These are phyloP conservation scores for Saksenaea oblongispora DNA, from an alignment of 371 early-diverging fungal species.

Conservation along the genomic window DNA sequence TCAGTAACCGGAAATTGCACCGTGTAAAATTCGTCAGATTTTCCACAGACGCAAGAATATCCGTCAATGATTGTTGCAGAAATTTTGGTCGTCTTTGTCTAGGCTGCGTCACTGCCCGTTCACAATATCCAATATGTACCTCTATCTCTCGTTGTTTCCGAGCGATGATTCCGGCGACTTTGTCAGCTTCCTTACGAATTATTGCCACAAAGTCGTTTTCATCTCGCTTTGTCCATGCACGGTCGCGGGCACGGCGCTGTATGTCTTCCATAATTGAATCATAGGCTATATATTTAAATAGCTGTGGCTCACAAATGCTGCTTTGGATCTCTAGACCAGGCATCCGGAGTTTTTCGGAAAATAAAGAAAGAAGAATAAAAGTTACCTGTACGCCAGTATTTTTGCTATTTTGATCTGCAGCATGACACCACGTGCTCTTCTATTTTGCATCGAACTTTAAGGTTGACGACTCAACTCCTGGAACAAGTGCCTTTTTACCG, in stretches of 20 bases:
- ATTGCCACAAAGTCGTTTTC: constrained; percentile 84
- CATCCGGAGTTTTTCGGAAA: constrained; percentile 61
- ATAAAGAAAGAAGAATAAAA: not conserved
- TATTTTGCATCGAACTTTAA: no score
- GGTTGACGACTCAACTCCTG: no score
- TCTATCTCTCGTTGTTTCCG: constrained; percentile 86
- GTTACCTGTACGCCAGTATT: not conserved
- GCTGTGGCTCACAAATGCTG: constrained; percentile 78
- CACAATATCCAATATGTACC: constrained; percentile 81
- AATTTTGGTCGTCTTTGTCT: constrained; percentile 18
- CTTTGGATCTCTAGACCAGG: constrained; percentile 80
- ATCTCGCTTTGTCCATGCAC: constrained; percentile 62
- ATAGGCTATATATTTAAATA: constrained; percentile 84
- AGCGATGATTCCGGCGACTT: constrained; percentile 59
- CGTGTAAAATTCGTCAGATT: constrained; percentile 93
- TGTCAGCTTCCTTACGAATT: constrained; percentile 85
- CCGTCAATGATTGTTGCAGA: constrained; percentile 58
- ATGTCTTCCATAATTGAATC: constrained; percentile 77
- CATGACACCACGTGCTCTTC: not conserved
- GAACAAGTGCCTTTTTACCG: not conserved
- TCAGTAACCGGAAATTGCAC: constrained; percentile 92
- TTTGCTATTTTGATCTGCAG: not conserved
- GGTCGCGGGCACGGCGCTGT: constrained; percentile 49
- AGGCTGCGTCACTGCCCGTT: constrained; percentile 32
- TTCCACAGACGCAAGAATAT: constrained; percentile 81